Evolutionary conservation across 345 rosid species (phyloP), one percentile per base, ranked within the genome.

Genomic region (Alliaria petiolata): DNA sequence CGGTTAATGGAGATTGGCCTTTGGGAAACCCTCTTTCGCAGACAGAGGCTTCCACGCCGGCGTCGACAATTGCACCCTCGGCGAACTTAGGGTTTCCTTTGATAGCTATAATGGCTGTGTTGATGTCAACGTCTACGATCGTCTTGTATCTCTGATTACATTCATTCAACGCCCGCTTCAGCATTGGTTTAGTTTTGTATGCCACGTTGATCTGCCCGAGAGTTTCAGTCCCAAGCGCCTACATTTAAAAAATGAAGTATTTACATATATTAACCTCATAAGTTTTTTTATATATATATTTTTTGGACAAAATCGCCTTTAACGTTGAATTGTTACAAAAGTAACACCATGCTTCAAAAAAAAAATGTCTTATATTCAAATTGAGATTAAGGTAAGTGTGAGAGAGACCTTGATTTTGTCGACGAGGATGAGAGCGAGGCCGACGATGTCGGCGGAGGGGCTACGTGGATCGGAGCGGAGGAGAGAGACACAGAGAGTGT

Each of bases 11-110:
- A 43, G 80, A 76, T 15, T 35, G 65, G 15, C 69, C 72, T 58
- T 74, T 19, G 0, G 49, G 1, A 20, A 85, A 50, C 44, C 25
- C 57, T 59, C 35, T 42, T 40, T 70, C 77, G 8, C 87, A 83
- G 2, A 9, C 15, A 0, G 62, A 44, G 10, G 78, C 87, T 61
- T 72, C 83, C 3, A 31, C 34, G 35, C 66, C 59, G 13, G 79
- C 73, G 35, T 79, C 85, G 3, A 30, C 16, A 4, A 76, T 20
- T 2, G 67, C 71, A 5, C 17, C 51, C 19, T 62, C 80, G 0
- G 78, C 82, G 33, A 80, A 77, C 53, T 80, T 83, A 1, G 79
- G 77, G 36, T 76, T 34, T 6, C 76, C 82, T 43, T 74, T 74
- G 15, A 83, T 34, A 26, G 81, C 83, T 8, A 56, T 72, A 19